phyloP scores from a whole-genome alignment of 2,329 filamentous ascomycete species.

The Xenosphaeropsis pyriputrescens region DNA sequence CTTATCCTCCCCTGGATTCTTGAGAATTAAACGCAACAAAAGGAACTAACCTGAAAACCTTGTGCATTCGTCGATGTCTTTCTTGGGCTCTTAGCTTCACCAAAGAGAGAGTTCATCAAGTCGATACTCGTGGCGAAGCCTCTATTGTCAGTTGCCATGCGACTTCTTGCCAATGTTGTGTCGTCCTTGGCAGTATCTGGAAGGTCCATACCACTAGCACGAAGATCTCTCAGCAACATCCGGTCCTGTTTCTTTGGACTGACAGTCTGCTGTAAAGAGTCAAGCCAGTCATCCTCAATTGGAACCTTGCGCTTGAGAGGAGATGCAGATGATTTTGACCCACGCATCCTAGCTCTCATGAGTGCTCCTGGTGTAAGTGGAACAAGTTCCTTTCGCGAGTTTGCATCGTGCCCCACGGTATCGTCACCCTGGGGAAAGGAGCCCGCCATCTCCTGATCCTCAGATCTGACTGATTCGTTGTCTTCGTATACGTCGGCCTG shows the following conservation, averaged over 20 bases:
- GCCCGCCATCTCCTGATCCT: conserved; percentile 63
- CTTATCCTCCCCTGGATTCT: conserved; percentile 7
- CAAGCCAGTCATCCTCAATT: conserved; percentile 72
- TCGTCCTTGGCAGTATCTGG: conserved; percentile 40
- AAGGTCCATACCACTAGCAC: conserved; percentile 9
- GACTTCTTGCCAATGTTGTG: conserved; percentile 20
- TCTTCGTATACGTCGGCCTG: conserved; percentile 54
- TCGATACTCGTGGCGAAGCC: conserved; percentile 84
- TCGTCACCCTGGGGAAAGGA: conserved; percentile 60
- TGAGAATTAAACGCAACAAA: conserved; percentile 17
- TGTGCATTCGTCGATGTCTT: conserved; percentile 41
- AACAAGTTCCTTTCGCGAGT: conserved; percentile 27
- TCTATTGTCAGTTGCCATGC: conserved; percentile 26
- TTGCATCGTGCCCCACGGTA: conserved; percentile 57
- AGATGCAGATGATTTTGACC: conserved; percentile 42
- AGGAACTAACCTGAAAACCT: conserved; percentile 81
- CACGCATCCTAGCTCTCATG: conserved; percentile 47
- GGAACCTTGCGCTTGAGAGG: conserved; percentile 45
- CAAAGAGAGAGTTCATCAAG: conserved; percentile 89
- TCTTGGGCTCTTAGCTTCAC: conserved; percentile 46
- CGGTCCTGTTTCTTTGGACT: conserved; percentile 89
- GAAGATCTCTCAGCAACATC: conserved; percentile 38
- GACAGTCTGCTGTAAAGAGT: conserved; percentile 85
- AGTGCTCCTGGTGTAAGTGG: conserved; percentile 43
- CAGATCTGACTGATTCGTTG: conserved; percentile 62